Percentiles rank a stretch among this genome's conserved stretches.
These are phyloP conservation scores for Chalciporus pseudorubinellus DNA, from an alignment of 768 basidiomycete species.

Conservation along the genomic window DNA sequence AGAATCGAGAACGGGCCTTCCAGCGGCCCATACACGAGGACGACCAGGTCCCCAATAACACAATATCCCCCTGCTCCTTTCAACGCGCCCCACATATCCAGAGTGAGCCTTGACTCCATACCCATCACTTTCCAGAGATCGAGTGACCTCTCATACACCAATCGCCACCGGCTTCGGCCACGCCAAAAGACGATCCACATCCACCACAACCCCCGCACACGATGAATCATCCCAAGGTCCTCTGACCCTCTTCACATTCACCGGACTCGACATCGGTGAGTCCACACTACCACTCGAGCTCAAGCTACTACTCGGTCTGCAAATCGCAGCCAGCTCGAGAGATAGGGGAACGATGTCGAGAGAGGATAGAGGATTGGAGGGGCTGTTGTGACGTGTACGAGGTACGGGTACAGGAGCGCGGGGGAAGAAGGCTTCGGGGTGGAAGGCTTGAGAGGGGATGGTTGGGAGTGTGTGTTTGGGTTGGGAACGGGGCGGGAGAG, in stretches of 20 bases:
- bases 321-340: slow-evolving; percentile 21
- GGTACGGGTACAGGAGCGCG: slow-evolving; percentile 19
- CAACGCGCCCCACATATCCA: background rate
- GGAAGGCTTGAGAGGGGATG: slow-evolving; percentile 55
- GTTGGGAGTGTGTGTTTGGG: slow-evolving; percentile 68
- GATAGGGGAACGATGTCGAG: slow-evolving; percentile 14
- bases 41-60: no score
- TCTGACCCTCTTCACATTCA: slow-evolving; percentile 27
- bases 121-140: no score
- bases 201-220: slow-evolving; percentile 40
- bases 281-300: background rate
- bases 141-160: slow-evolving; percentile 9
- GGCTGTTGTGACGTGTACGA: slow-evolving; percentile 14
- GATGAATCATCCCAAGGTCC: slow-evolving; percentile 63
- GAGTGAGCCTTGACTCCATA: no score
- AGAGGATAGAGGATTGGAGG: background rate
- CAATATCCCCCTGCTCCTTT: no score
- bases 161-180: slow-evolving; percentile 45
- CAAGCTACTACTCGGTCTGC: slow-evolving; percentile 13
- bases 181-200: slow-evolving; percentile 47
- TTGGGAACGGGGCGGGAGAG: slow-evolving; percentile 55
- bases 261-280: slow-evolving; percentile 18
- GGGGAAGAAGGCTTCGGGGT: slow-evolving; percentile 30
- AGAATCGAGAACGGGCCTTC: background rate
- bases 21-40: background rate